Conservation (phyloP, 2,329 filamentous ascomycete species). For the Septoria linicola region DNA sequence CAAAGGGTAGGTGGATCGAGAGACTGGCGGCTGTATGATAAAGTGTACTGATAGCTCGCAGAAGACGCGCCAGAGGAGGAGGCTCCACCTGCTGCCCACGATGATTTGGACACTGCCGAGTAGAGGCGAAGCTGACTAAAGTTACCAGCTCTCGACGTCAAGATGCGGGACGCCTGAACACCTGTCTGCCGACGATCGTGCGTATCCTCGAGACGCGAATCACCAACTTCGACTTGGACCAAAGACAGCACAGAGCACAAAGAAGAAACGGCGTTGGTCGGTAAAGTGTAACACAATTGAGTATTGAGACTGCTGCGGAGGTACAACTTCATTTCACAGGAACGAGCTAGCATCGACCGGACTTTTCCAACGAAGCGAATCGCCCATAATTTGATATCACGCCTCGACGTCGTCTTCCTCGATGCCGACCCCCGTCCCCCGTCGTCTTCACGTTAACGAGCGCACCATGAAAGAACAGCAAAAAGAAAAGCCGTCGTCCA, state of each 20-base stretch:
- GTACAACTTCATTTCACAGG: constrained; percentile 20
- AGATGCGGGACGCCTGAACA: constrained; percentile 11
- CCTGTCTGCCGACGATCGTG: neutral
- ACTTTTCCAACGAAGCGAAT: constrained; percentile 19
- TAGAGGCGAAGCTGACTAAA: constrained; percentile 39
- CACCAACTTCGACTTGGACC: constrained; percentile 6
- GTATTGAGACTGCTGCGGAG: constrained; percentile 12
- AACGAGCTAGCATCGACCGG: constrained; percentile 16
- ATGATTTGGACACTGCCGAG: constrained; percentile 95
- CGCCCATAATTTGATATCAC: constrained; percentile 18
- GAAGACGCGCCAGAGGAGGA: constrained; percentile 46
- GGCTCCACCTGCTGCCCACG: constrained; percentile 80
- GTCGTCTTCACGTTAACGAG: constrained; percentile 13
- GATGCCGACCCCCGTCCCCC: constrained; percentile 16
- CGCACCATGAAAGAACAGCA: constrained; percentile 8
- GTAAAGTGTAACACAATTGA: constrained; percentile 17
- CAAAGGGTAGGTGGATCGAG: constrained; percentile 67
- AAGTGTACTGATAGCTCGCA: constrained; percentile 34
- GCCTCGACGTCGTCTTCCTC: constrained; percentile 19
- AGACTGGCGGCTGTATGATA: neutral
- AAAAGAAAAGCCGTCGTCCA: neutral
- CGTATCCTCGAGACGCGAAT: constrained; percentile 3
- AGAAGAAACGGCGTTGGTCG: constrained; percentile 6
- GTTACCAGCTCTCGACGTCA: constrained; percentile 17
- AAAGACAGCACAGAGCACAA: constrained; percentile 7